Evolutionary conservation across 371 early-diverging fungal genomes (phyloP).

Genomic region (Mortierella polycephala): DNA sequence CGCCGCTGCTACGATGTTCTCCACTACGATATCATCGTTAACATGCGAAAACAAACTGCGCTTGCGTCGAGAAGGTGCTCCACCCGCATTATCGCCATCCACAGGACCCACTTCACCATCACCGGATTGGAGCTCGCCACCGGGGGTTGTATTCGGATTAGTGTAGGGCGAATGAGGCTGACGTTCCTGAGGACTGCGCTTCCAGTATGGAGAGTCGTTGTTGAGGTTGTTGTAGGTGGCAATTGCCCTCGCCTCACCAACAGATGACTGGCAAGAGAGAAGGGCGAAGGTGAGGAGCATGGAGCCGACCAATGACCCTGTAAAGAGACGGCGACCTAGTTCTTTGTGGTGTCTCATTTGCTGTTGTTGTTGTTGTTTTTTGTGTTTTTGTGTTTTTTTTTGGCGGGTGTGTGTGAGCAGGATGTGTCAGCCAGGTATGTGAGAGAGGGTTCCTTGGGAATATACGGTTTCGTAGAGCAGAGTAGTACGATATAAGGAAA

Average conservation of each 20-base stretch:
- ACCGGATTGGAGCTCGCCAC: neutral
- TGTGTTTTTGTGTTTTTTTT: no score
- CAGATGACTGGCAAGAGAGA: conserved; percentile 9
- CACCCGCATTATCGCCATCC: neutral
- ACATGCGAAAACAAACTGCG: conserved; percentile 29
- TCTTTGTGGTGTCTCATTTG: no score
- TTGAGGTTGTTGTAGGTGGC: conserved; percentile 5
- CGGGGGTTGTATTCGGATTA: neutral
- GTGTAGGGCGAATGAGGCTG: conserved; percentile 25
- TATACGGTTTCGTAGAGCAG: no score
- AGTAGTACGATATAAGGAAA: no score
- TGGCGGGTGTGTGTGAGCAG: no score
- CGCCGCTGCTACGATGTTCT: neutral
- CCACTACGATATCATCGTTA: conserved; percentile 12
- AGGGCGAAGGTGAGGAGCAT: conserved; percentile 17
- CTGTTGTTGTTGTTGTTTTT: no score
- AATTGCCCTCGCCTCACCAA: conserved; percentile 1
- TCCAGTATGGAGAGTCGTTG: conserved; percentile 11
- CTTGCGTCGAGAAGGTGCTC: neutral
- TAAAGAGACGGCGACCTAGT: no score
- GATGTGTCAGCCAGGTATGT: no score
- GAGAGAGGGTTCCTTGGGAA: no score
- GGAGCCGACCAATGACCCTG: no score
- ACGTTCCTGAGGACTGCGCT: conserved; percentile 11
- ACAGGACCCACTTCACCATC: neutral